Evolutionary conservation across 495 filamentous ascomycete genomes (phyloP), one percentile per base, ranked within the genome.

Genomic region (Xylaria scruposa): DNA sequence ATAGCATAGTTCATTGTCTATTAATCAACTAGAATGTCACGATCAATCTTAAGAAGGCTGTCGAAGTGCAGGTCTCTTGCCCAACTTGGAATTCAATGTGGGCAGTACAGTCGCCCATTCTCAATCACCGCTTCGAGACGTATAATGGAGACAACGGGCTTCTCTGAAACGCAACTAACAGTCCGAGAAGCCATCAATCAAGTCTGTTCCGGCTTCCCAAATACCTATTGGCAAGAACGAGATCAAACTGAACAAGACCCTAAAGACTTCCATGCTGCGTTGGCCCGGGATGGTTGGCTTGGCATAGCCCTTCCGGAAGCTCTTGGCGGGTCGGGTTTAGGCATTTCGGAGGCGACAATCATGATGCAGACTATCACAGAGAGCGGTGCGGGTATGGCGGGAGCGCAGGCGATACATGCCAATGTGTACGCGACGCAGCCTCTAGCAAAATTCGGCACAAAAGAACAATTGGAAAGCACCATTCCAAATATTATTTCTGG

Each of bases 351-450:
- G 77, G 93, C 53, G 13, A 56, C 91, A 3, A 92, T 95, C 88
- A 94, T 95, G 91, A 86, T 96, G 84, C 93, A 95, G 73, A 92
- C 91, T 24, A 93, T 94, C 68, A 86, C 91, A 19, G 92, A 94
- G 81, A 88, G 88, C 38, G 92, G 92, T 5, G 92, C 92, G 38
- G 91, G 92, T 6, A 92, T 94, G 81, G 92, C 91, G 5, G 93
- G 93, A 6, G 92, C 93, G 0, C 92, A 96, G 73, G 85, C 90
- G 8, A 91, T 94, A 56, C 93, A 94, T 78, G 53, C 92, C 12
- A 85, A 85, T 72, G 91, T 94, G 10, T 93, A 94, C 78, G 92
- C 92, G 10, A 94, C 92, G 0, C 91, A 94, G 78, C 93, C 92
- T 46, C 83, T 94, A 9, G 90, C 91, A 15, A 90, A 88, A 72